These are phyloP conservation scores for Trichocomaceae sp. DNA, from an alignment of 2,329 filamentous ascomycete species.

Conservation along the genomic window DNA sequence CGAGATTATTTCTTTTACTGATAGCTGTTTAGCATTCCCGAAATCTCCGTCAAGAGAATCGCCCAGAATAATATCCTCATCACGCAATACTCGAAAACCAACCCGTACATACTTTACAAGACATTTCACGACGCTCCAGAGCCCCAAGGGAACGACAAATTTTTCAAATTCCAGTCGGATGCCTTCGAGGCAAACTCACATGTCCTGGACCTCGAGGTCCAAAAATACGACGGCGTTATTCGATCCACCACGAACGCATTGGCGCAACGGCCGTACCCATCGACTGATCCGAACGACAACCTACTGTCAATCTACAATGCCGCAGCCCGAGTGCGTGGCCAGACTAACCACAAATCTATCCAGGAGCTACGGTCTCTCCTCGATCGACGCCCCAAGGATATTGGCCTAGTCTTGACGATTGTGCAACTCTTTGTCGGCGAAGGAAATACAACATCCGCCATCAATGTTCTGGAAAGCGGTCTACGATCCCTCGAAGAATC, in stretches of 20 bases:
- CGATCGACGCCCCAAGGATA: slow-evolving; percentile 67
- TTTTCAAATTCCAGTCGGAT: slow-evolving; percentile 54
- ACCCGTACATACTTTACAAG: slow-evolving; percentile 55
- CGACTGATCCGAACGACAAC: slow-evolving; percentile 47
- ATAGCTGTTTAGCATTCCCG: slow-evolving; percentile 43
- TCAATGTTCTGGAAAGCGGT: slow-evolving; percentile 68
- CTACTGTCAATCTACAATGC: slow-evolving; percentile 61
- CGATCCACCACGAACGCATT: slow-evolving; percentile 48
- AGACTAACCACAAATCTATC: slow-evolving; percentile 60
- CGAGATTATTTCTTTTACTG: slow-evolving; percentile 1
- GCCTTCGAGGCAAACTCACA: slow-evolving; percentile 50
- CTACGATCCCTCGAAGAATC: slow-evolving; percentile 64
- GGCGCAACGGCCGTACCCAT: slow-evolving; percentile 42
- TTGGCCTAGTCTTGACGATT: slow-evolving; percentile 72
- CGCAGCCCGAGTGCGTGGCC: slow-evolving; percentile 58
- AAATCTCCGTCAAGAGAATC: slow-evolving; percentile 53
- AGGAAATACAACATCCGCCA: slow-evolving; percentile 66
- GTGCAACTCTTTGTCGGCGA: slow-evolving; percentile 72
- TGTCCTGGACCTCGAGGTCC: slow-evolving; percentile 52
- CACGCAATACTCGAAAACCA: slow-evolving; percentile 40
- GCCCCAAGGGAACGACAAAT: slow-evolving; percentile 45
- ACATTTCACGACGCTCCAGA: slow-evolving; percentile 46
- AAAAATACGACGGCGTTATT: slow-evolving; percentile 55
- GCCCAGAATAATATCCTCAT: slow-evolving; percentile 55
- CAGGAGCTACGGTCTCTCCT: slow-evolving; percentile 63